Base-by-base conservation (phyloP, 1,284 basidiomycete genomes). In the Leccinum subfulvum region DNA sequence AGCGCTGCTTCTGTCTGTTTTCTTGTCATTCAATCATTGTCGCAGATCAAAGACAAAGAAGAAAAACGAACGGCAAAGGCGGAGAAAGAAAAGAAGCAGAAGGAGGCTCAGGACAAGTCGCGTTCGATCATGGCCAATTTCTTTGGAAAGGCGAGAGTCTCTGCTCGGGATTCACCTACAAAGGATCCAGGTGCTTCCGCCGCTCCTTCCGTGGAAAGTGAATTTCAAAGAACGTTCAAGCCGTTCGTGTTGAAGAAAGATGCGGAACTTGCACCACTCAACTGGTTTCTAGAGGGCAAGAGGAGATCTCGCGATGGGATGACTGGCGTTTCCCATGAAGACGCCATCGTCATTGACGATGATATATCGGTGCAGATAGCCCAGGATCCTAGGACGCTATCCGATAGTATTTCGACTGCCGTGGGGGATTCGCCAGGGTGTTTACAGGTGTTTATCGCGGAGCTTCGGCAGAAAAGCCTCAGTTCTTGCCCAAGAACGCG, bases 181-280 rank as follows among this genome's bases (percentile, higher is more conserved):
- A 78, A 76, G 41, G 75, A 78, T 23, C 67, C 69, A 3, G 66
- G 69, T 44, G 66, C 71, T 30, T 72, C 73, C n/a, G 75, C 80
- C 5, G 79, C 76, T 9, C 74, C 82, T 47, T 81, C 80, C 1
- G 70, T 69, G n/a, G 76, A 79, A 47, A 83, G 83, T 6, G 91
- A 94, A 56, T 95, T 91, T 69, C 82, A 88, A 62, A 84, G 79
- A 67, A 80, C 82, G 0, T 95, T 95, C 79, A 88, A 84, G 66
- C 86, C 91, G 1, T 95, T 94, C 71, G 79, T 85, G 7, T 67
- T 90, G 64, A 91, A 90, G 77, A 91, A 89, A 67, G 89, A 86
- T 64, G 83, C 84, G 4, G 79, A 82, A 28, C 68, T 94, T 14
- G 91, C 92, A 4, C 89, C 90, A 0, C 71, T 81, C 51, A 94